phyloP scores from a whole-genome alignment of 192 early-diverging fungal genomes.

The Rhizoclosmatium globosum region DNA sequence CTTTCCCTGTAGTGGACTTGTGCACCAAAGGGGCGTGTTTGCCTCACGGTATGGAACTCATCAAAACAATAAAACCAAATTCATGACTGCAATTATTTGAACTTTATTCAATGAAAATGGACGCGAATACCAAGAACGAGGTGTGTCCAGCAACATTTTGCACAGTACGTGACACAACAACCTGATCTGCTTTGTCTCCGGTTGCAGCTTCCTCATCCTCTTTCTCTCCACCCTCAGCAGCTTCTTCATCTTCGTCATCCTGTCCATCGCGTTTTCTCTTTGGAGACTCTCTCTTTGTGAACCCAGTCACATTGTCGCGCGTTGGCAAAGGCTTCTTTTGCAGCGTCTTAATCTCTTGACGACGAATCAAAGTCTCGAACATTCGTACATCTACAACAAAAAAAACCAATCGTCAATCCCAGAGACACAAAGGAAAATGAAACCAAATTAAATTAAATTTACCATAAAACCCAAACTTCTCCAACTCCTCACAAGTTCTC shows the following conservation, averaged over 20 bases:
- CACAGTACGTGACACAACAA: slow-evolving; percentile 70
- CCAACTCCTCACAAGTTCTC: slow-evolving; percentile 76
- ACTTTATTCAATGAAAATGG: slow-evolving; percentile 58
- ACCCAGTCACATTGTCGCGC: not conserved
- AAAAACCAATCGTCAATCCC: slow-evolving; percentile 1
- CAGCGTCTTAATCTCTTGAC: slow-evolving; percentile 74
- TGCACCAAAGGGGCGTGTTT: too few species aligned
- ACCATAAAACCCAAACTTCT: slow-evolving; percentile 88
- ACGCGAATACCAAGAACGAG: slow-evolving; percentile 94
- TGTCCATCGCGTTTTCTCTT: slow-evolving; percentile 43
- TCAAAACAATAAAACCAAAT: not conserved
- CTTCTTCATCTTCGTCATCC: slow-evolving; percentile 21
- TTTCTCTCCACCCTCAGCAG: not conserved
- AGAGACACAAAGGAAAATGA: not conserved
- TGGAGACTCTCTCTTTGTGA: slow-evolving; percentile 41
- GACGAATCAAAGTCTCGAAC: slow-evolving; percentile 91
- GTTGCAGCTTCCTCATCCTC: slow-evolving; percentile 11
- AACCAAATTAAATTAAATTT: slow-evolving; percentile 11
- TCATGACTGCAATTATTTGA: not conserved
- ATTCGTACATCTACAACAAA: slow-evolving; percentile 76
- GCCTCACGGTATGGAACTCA: not conserved
- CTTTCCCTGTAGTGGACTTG: too few species aligned
- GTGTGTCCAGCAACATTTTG: slow-evolving; percentile 84
- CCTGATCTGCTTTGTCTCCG: slow-evolving; percentile 26
- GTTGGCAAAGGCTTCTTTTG: slow-evolving; percentile 68